Evolutionary conservation across 805 yeast species (phyloP).

Genomic region (Starmerella riodocensis): DNA sequence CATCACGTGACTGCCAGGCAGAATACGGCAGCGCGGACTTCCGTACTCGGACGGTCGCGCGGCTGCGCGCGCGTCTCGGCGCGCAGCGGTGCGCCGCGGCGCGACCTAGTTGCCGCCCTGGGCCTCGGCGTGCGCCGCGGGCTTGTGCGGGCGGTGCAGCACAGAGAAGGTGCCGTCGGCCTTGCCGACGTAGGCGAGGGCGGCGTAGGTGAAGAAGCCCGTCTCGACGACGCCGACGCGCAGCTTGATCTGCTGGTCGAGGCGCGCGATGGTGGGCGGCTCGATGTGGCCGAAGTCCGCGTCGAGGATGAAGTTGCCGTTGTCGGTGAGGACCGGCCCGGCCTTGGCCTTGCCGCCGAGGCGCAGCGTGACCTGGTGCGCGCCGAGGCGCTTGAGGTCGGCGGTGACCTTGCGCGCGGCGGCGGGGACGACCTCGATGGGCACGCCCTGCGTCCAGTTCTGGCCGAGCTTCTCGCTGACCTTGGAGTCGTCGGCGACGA

Average conservation of each 20-base stretch:
- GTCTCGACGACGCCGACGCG: slow-evolving; percentile 94
- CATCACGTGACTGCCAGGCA: too few relatives aligned
- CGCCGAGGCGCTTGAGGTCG: slow-evolving; percentile 54
- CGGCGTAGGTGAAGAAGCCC: slow-evolving; percentile 67
- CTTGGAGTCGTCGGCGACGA: slow-evolving; percentile 89
- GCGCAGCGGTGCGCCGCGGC: background rate
- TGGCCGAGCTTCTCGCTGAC: slow-evolving; percentile 61
- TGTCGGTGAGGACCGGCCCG: slow-evolving; percentile 93
- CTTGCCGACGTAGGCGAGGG: slow-evolving; percentile 81
- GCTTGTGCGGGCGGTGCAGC: slow-evolving; percentile 2
- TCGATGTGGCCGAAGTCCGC: slow-evolving; percentile 76
- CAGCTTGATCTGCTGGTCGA: slow-evolving; percentile 55
- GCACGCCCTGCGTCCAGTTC: slow-evolving; percentile 81
- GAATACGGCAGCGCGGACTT: too few relatives aligned
- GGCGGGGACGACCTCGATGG: slow-evolving; percentile 86
- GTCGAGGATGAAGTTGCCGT: slow-evolving; percentile 84
- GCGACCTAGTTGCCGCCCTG: too few relatives aligned
- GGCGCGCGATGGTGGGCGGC: slow-evolving; percentile 31
- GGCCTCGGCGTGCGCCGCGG: background rate
- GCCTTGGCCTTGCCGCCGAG: slow-evolving; percentile 88
- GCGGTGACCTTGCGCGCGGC: slow-evolving; percentile 64
- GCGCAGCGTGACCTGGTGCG: slow-evolving; percentile 50
- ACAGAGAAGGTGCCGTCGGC: slow-evolving; percentile 46
- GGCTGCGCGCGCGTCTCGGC: background rate
- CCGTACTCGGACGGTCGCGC: too few relatives aligned